These are phyloP conservation scores for Starmerella bombicola DNA, from an alignment of 805 yeast genomes.

Conservation along the genomic window DNA sequence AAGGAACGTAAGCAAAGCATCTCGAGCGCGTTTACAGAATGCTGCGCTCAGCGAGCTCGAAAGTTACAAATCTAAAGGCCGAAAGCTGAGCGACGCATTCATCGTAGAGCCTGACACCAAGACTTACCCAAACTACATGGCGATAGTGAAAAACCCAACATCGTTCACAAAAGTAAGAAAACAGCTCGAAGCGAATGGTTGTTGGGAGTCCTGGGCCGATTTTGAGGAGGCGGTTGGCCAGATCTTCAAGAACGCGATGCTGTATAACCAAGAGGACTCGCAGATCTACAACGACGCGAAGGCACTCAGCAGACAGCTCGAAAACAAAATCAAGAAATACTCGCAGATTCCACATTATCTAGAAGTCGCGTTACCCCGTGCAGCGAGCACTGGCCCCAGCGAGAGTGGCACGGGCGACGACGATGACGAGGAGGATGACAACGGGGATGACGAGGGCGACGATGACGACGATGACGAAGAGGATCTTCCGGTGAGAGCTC, in stretches of 20 bases:
- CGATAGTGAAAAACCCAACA: conserved; percentile 59
- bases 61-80: conserved; percentile 28
- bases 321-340: conserved; percentile 22
- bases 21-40: conserved; percentile 21
- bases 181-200: conserved; percentile 38
- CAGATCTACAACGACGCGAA: conserved; percentile 60
- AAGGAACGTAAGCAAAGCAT: conserved; percentile 24
- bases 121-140: conserved; percentile 70
- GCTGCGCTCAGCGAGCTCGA: conserved; percentile 20
- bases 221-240: conserved; percentile 47
- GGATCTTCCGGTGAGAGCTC: conserved; percentile 23
- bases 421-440: conserved; percentile 25
- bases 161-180: conserved; percentile 49
- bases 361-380: conserved; percentile 11
- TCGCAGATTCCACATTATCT: conserved; percentile 16
- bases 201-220: conserved; percentile 43
- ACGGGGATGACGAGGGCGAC: conserved; percentile 24
- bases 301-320: conserved; percentile 43
- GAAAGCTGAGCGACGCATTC: conserved; percentile 55
- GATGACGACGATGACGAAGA: conserved; percentile 23
- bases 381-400: background rate
- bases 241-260: conserved; percentile 67
- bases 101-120: conserved; percentile 57
- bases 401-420: conserved; percentile 18
- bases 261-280: conserved; percentile 63